phyloP scores from a whole-genome alignment of 331 rosid genomes.

The Malus hybrid region DNA sequence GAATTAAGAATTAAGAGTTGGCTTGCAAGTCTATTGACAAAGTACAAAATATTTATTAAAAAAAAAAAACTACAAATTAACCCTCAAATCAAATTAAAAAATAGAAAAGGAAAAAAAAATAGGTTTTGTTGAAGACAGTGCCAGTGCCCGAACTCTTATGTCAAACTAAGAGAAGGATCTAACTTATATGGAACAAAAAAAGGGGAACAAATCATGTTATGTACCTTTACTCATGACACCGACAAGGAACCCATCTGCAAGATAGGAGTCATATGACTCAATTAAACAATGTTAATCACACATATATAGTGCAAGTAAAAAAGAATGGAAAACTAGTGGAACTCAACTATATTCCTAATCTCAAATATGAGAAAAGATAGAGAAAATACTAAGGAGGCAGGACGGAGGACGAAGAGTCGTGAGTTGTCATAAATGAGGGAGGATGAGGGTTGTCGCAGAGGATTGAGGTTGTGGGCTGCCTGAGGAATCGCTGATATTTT shows the following conservation, averaged over 20 bases:
- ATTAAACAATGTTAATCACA: slow-evolving; percentile 34
- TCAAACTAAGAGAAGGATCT: slow-evolving; percentile 13
- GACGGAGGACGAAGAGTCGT: too few relatives aligned
- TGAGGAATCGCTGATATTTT: too few relatives aligned
- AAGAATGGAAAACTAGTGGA: not conserved
- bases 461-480: too few relatives aligned
- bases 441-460: too few relatives aligned
- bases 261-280: slow-evolving; percentile 10
- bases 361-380: too few relatives aligned
- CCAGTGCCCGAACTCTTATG: slow-evolving; percentile 11
- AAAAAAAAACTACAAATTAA: too few relatives aligned
- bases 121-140: slow-evolving; percentile 1
- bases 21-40: too few relatives aligned
- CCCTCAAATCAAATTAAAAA: not conserved
- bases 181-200: slow-evolving; percentile 15
- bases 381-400: too few relatives aligned
- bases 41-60: too few relatives aligned
- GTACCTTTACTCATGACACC: slow-evolving; percentile 92
- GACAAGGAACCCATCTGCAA: slow-evolving; percentile 96
- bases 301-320: slow-evolving; percentile 19
- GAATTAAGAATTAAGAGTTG: too few relatives aligned
- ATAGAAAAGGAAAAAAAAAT: not conserved
- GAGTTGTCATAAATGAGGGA: too few relatives aligned
- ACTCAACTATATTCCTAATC: too few relatives aligned
- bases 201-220: slow-evolving; percentile 30